Base-by-base conservation (phyloP, 192 early-diverging fungal genomes). In the Linnemannia schmuckeri region DNA sequence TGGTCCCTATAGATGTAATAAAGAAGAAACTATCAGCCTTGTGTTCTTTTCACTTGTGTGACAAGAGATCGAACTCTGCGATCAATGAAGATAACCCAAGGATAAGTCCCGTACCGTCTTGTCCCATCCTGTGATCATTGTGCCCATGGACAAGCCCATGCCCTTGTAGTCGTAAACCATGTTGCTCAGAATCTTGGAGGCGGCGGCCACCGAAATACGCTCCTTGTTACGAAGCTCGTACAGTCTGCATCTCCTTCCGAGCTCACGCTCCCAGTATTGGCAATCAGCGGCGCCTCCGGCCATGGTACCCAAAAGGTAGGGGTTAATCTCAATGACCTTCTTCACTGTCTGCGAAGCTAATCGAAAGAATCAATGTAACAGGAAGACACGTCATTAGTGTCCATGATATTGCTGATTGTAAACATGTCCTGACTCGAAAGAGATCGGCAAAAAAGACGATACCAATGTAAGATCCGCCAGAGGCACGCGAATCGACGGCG, bases 211-310 rank as follows among this genome's bases (percentile, higher is more conserved):
- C 30, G 97, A 97, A 85, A 99, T 99, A 42, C 97, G 94, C 91
- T 99, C 97, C 93, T 98, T 99, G 91, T 99, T 99, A 83, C 97
- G 93, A 61, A 99, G 92, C 90, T 99, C 97, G 78, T 98, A 97
- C 77, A 99, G 89, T 74, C 97, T 88, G 92, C 97, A 98, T 78
- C 97, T 93, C 85, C 97, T 93, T 33, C 97, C 98, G 52, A 99
- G 93, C 83, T 99, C 97, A 69, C 99, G 95, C 84, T 99, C 97
- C 99, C 99, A 99, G 91, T 95, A 99, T 73, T 92, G 93, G 91
- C 99, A 99, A 89, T 99, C 99, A 17, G 98, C 99, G 6, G 99
- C 99, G 90, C 99, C 99, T 78, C 99, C 99, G 52, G 99, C 99
- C 97, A 99, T 98, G 20, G 99, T 99, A 47, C 98, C 99, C 49